Base-by-base conservation (phyloP, 1,284 basidiomycete species). In the Apiotrichum porosum region DNA sequence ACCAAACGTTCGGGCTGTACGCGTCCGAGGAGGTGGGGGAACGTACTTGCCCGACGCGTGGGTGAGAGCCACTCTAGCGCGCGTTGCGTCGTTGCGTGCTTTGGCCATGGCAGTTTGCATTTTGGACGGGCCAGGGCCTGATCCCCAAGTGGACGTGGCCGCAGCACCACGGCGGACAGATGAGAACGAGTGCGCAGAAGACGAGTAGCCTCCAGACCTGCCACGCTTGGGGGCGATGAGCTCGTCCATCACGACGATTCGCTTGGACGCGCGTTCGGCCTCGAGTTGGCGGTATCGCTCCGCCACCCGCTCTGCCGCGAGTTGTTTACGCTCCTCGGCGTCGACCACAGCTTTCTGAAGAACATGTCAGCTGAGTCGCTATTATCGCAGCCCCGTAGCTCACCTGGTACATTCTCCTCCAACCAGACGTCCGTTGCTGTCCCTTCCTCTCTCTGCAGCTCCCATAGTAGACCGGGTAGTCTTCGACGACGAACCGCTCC, bases 361-460 rank as follows among this genome's bases (percentile, higher is more conserved):
- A 26, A 13, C 22, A 9, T 6, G 33, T 51, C 30, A 49, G 45
- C 35, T 14, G 9, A 35, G 24, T 9, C 41, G 33, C n/a, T 13
- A 17, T 3, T 18, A 17, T 6, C 14, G 10, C 4, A 48, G n/a
- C n/a, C n/a, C n/a, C n/a, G n/a, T n/a, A n/a, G n/a, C 66, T 51
- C 44, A 71, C 69, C 30, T 54, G 54, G 37, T 66, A 69, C 65
- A 65, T 68, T 35, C 64, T 44, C 18, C 69, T 48, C 69, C 69
- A 71, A 26, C 69, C 69, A 3, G 47, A 52, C 0, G 60, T 64
- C 15, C 69, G 45, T 3, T 43, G 54, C 38, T 60, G 43, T 3
- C 69, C 69, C 14, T 59, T 35, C 6, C 56, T 48, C 35, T 55
- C 47, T 3, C 51, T 37, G 45, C 60, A 65, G 18, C 52, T 32